These are phyloP conservation scores for Xylaria sp. DNA, from an alignment of 2,329 filamentous ascomycete species.

Conservation along the genomic window DNA sequence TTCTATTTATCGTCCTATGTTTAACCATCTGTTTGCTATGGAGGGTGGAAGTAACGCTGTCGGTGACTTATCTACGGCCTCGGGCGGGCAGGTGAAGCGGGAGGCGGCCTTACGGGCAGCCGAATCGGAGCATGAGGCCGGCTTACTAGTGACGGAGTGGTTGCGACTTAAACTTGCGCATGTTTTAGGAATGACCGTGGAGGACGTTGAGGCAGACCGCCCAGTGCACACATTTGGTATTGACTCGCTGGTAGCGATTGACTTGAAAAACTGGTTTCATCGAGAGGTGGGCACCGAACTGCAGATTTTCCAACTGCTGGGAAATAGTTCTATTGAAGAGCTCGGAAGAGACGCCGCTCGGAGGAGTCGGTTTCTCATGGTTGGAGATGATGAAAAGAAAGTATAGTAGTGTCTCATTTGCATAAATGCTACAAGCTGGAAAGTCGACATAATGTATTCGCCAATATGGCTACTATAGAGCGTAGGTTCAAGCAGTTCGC, in stretches of 20 bases:
- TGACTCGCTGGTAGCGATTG: conserved; percentile 37
- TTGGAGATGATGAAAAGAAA: too few relatives aligned
- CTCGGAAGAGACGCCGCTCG: too few relatives aligned
- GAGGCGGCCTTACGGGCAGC: not conserved
- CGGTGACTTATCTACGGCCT: too few relatives aligned
- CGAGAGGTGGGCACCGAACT: conserved; percentile 33
- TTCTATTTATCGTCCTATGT: conserved; percentile 21
- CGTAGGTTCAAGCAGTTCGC: too few relatives aligned
- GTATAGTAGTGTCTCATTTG: too few relatives aligned
- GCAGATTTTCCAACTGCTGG: conserved; percentile 22
- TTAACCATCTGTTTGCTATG: conserved; percentile 28
- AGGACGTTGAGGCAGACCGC: conserved; percentile 30
- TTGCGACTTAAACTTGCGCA: conserved; percentile 27
- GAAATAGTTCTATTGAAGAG: not conserved
- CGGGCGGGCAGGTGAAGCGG: too few relatives aligned
- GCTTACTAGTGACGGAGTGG: conserved; percentile 8
- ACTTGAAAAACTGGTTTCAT: conserved; percentile 36
- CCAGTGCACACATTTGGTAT: conserved; percentile 33
- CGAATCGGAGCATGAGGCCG: conserved; percentile 9
- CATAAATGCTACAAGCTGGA: too few relatives aligned
- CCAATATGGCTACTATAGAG: too few relatives aligned
- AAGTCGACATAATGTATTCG: too few relatives aligned
- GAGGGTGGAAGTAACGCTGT: not conserved
- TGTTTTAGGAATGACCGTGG: conserved; percentile 21
- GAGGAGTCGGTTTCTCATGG: too few relatives aligned